Evolutionary conservation across 345 rosid genomes (phyloP).

Genomic region (Iberis pinnata): DNA sequence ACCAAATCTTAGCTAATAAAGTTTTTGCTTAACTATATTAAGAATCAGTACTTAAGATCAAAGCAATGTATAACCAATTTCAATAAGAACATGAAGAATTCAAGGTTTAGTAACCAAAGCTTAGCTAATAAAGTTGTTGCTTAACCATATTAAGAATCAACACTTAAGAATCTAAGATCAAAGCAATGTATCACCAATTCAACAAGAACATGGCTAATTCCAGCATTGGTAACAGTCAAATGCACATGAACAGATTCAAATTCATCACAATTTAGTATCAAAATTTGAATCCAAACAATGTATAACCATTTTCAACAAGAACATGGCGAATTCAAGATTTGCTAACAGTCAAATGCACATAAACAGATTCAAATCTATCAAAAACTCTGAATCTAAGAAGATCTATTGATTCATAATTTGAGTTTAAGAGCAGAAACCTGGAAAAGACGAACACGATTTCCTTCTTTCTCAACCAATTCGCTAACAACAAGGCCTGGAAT

Average conservation of each 20-base stretch:
- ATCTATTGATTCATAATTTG: not conserved
- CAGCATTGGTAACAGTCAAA: too few relatives aligned
- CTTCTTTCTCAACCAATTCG: constrained; percentile 64
- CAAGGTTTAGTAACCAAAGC: not conserved
- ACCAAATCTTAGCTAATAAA: too few relatives aligned
- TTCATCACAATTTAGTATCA: too few relatives aligned
- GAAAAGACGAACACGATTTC: constrained; percentile 59
- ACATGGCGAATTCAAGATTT: constrained; percentile 5
- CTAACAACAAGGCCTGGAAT: constrained; percentile 78
- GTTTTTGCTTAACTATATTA: too few relatives aligned
- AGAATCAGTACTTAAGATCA: too few relatives aligned
- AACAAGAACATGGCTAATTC: too few relatives aligned
- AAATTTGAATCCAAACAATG: not conserved
- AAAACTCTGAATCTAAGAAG: not conserved
- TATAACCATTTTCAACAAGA: not conserved
- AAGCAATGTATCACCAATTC: too few relatives aligned
- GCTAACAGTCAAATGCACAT: not conserved
- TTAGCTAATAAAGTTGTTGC: not conserved
- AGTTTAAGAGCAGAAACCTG: constrained; percentile 41
- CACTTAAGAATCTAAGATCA: too few relatives aligned
- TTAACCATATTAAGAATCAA: too few relatives aligned
- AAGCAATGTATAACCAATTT: too few relatives aligned
- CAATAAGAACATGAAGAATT: too few relatives aligned
- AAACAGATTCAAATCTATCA: not conserved
- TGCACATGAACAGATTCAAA: too few relatives aligned